Conservation (phyloP, 257 asterid genomes). For the Scutellaria baicalensis region DNA sequence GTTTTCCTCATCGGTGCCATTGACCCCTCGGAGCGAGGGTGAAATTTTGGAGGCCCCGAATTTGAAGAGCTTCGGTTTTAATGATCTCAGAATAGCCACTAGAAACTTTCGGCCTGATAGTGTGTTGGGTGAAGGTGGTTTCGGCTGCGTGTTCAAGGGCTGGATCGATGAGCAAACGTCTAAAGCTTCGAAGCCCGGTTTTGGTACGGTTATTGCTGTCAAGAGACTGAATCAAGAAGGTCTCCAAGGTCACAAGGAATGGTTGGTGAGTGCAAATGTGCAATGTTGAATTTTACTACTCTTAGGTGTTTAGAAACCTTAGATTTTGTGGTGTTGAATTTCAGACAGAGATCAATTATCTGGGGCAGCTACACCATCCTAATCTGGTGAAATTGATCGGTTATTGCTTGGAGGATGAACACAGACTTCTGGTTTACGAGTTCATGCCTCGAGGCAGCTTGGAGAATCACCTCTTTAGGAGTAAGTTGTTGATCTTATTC, state of each 20-base stretch:
- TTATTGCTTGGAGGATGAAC: conserved; percentile 70
- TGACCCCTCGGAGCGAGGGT: conserved; percentile 52
- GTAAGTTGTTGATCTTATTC: conserved; percentile 26
- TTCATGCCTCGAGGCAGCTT: conserved; percentile 79
- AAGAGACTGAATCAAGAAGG: conserved; percentile 78
- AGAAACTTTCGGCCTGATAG: conserved; percentile 86
- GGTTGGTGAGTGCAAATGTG: conserved; percentile 52
- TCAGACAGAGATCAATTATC: conserved; percentile 57
- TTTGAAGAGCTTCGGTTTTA: conserved; percentile 51
- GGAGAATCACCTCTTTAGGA: conserved; percentile 66
- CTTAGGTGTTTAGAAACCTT: not conserved
- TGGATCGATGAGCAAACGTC: conserved; percentile 68
- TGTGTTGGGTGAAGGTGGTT: conserved; percentile 83
- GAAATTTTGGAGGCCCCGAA: conserved; percentile 49
- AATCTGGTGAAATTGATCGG: conserved; percentile 59
- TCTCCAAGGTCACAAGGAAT: conserved; percentile 78
- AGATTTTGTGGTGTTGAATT: not conserved
- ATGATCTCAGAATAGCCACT: conserved; percentile 60
- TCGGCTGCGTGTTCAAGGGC: conserved; percentile 79
- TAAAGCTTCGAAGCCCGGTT: conserved; percentile 71
- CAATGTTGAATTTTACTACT: not conserved
- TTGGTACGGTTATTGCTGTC: conserved; percentile 70
- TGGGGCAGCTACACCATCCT: conserved; percentile 63
- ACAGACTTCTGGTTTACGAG: conserved; percentile 60
- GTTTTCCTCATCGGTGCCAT: conserved; percentile 32